Evolutionary conservation across 2,329 filamentous ascomycete genomes (phyloP), one percentile per base, ranked within the genome.

Genomic region (Helotiales sp.): DNA sequence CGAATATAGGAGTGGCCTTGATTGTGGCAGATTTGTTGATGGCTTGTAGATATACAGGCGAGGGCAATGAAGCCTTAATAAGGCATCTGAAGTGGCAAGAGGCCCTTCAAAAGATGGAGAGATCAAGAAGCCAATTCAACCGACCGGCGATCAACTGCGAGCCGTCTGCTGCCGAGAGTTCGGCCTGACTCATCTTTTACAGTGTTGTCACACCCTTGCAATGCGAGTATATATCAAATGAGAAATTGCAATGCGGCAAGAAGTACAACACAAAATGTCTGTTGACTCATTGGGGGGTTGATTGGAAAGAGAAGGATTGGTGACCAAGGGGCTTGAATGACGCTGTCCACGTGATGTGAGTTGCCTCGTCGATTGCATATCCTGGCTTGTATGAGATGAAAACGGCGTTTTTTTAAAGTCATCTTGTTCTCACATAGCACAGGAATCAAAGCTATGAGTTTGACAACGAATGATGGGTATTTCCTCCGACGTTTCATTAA

Each of bases 171-270:
- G 54, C 54, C 54, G 54, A 57, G 32, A 40, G 32, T 15, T 57
- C 54, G 54, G 54, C 54, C 54, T 57, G 54, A 57, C 54, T 57
- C 54, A 57, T 57, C 30, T 30, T 24, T 37, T 40, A n/a, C 11
- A 34, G 8, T 37, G 3, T 45, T 11, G 54, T 24, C 11, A 32
- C 30, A 40, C 40, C 17, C 6, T 45, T 54, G 28, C 24, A 52
- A 30, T 28, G 6, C 5, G 54, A 2, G n/a, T 57, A 6, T 20
- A 8, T 7, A 20, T 49, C 22, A 24, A 28, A n/a, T n/a, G n/a
- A n/a, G 20, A 37, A 4, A 7, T 10, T 24, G 6, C 10, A 22
- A 37, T 57, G 54, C 32, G 17, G 6, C 8, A 6, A 17, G 6
- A 34, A n/a, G n/a, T 34, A 11, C n/a, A 13, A 6, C 26, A 10